Evolutionary conservation across 1,284 basidiomycete genomes (phyloP), one percentile per base, ranked within the genome.

Genomic region (Melampsora americana): DNA sequence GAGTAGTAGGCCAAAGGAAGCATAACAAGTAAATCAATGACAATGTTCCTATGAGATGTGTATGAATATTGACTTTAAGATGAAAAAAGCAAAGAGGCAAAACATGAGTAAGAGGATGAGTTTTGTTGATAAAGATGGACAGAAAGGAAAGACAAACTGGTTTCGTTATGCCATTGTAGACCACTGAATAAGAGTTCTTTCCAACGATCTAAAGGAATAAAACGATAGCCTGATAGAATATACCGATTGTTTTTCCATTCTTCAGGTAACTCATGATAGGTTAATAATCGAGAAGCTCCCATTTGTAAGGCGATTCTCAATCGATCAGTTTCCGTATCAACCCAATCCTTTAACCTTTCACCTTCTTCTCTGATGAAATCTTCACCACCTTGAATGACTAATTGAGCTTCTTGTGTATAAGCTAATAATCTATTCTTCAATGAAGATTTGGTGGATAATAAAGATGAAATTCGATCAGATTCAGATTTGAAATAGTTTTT

Each of bases 231-330:
- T 26, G 44, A 53, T n/a, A 74, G 42, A 48, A 74, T 74, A 48
- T 66, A 77, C 16, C 77, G 77, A 42, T 79, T 79, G 53, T 79
- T 79, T 53, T 75, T 78, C 77, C 78, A 79, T 39, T 78, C 68
- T 4, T 69, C 42, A 5, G 78, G 78, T 35, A 79, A 70, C 66
- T 79, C 78, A 70, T 78, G 78, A 46, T 78, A 79, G 39, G 77
- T 73, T 28, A 79, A 66, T 32, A 79, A 66, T n/a, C 78, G 42
- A 46, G 44, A 60, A 23, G 73, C 48, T 3, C 78, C 78, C 60
- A 62, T 66, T 28, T 74, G 39, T 20, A 79, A 35, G 11, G 78
- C 77, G 20, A 71, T 28, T 50, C 59, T 66, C 5, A 79, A 66
- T 46, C 77, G 75, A 26, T 79, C 78, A 32, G 77, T 71, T 48